A percentile compares a stretch with the other conserved stretches of the same genome.
These are phyloP conservation scores for Phytopythium ostracodes DNA, from an alignment of 352 stramenopile species.

Conservation along the genomic window DNA sequence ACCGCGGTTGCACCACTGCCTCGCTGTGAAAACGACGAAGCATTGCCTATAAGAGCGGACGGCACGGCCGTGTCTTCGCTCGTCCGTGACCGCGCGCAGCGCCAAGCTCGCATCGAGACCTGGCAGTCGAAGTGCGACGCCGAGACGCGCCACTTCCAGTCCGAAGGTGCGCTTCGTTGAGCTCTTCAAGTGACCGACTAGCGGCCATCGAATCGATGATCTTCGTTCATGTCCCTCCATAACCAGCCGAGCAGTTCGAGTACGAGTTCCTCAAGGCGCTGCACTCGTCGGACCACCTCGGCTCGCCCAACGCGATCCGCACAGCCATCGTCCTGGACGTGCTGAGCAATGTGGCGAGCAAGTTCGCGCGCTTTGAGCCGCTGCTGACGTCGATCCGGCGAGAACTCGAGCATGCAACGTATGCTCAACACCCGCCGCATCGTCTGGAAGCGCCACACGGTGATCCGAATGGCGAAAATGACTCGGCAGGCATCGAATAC, in stretches of 20 bases:
- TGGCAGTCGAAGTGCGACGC: conserved; percentile 23
- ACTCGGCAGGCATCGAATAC: background rate
- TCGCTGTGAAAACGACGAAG: background rate
- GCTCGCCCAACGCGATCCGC: conserved; percentile 48
- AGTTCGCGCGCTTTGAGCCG: conserved; percentile 45
- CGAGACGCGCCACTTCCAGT: conserved; percentile 20
- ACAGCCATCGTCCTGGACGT: conserved; percentile 60
- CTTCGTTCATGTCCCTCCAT: background rate
- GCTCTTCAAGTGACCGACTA: background rate
- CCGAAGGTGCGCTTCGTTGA: conserved; percentile 21
- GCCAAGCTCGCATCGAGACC: conserved; percentile 15
- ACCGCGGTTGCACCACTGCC: background rate
- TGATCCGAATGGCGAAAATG: background rate
- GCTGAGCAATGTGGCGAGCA: conserved; percentile 31
- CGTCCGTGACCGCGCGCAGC: conserved; percentile 13
- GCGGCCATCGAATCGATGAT: background rate
- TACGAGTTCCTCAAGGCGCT: conserved; percentile 45
- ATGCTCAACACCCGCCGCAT: conserved; percentile 18
- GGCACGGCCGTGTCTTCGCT: conserved; percentile 8
- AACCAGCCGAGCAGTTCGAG: conserved; percentile 29
- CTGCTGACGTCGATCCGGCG: conserved; percentile 25
- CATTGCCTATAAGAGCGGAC: too few relatives aligned
- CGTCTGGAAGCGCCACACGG: background rate
- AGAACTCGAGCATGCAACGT: conserved; percentile 41
- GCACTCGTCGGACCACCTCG: conserved; percentile 48